These are phyloP conservation scores for Hexamita inflata DNA, from an alignment of 208 protist species.

Conservation along the genomic window DNA sequence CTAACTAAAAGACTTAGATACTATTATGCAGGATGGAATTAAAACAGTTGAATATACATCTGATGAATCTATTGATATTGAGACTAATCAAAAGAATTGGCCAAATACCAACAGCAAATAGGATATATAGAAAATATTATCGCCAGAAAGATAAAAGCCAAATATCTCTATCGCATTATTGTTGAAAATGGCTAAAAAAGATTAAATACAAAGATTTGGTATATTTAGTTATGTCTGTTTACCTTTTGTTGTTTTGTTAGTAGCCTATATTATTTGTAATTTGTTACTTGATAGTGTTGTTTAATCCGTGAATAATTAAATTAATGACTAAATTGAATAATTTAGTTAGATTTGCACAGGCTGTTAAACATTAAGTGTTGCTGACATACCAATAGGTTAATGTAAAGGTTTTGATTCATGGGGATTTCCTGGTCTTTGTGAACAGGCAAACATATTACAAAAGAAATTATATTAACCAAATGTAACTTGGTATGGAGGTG, in stretches of 20 bases:
- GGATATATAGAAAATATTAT: constrained; percentile 1
- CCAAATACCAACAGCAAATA: no score
- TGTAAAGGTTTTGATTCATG: constrained; percentile 6
- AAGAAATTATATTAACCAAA: no score
- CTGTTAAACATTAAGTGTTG: not conserved
- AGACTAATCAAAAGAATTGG: no score
- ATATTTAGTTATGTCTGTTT: not conserved
- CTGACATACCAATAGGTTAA: not conserved
- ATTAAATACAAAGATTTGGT: not conserved
- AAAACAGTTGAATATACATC: no score
- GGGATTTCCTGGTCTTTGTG: not conserved
- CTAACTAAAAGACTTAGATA: no score
- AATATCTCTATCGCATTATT: not conserved
- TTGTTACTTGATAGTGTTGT: not conserved
- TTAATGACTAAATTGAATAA: not conserved
- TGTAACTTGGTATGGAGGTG: no score
- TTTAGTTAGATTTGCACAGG: not conserved
- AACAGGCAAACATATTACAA: not conserved
- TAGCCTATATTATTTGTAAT: not conserved
- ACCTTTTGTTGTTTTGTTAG: not conserved
- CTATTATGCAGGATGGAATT: no score
- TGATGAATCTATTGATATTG: no score
- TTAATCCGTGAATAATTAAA: not conserved
- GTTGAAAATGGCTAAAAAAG: not conserved
- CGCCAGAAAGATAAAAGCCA: not conserved